Conservation (phyloP, 805 yeast genomes). For the Barnettozyma sp. region DNA sequence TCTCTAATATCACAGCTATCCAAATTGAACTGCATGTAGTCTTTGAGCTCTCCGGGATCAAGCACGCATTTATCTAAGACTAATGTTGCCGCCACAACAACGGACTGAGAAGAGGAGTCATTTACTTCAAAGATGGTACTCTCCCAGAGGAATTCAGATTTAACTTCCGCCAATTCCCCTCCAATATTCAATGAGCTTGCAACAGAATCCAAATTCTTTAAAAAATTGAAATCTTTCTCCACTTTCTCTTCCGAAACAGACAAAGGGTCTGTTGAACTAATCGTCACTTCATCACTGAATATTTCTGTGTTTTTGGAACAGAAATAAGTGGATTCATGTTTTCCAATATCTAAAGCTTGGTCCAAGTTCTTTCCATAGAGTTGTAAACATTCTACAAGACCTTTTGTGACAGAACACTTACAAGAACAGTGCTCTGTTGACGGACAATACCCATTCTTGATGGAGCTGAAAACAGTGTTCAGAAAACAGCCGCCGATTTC, state of each 20-base stretch:
- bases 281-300: not conserved
- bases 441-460: slow-evolving; percentile 6
- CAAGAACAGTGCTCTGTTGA: slow-evolving; percentile 11
- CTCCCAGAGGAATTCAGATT: slow-evolving; percentile 14
- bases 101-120: not conserved
- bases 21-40: slow-evolving; percentile 15
- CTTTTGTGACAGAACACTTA: slow-evolving; percentile 9
- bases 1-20: slow-evolving; percentile 24
- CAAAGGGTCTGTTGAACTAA: not conserved
- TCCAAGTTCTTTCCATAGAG: slow-evolving; percentile 4
- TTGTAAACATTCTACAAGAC: slow-evolving; percentile 8
- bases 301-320: slow-evolving; percentile 1
- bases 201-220: slow-evolving; percentile 11
- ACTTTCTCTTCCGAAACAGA: slow-evolving; percentile 10
- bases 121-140: slow-evolving; percentile 4
- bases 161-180: slow-evolving; percentile 13
- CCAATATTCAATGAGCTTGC: slow-evolving; percentile 12
- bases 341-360: slow-evolving; percentile 1
- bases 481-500: slow-evolving; percentile 10
- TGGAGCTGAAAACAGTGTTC: slow-evolving; percentile 2
- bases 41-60: slow-evolving; percentile 9
- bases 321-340: slow-evolving; percentile 1
- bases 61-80: slow-evolving; percentile 21
- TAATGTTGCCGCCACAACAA: slow-evolving; percentile 10
- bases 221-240: slow-evolving; percentile 10